Conservation (phyloP, 495 filamentous ascomycete genomes). For the Xylaria nigripes region DNA sequence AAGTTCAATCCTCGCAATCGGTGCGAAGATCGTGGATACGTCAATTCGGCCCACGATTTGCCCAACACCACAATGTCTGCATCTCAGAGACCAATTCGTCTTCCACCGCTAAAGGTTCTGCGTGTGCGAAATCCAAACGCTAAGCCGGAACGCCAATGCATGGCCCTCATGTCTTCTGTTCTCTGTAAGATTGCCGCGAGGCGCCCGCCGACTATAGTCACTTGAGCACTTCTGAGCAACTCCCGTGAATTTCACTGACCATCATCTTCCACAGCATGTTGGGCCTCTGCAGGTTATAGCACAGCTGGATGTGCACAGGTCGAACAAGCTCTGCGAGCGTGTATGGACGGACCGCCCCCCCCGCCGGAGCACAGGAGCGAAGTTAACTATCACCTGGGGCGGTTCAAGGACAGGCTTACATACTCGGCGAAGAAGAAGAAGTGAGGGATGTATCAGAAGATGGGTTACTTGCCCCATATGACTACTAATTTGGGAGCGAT, state of each 20-base stretch:
- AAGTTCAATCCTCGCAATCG: neutral
- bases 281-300: slow-evolving; percentile 79
- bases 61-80: slow-evolving; percentile 18
- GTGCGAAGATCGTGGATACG: slow-evolving; percentile 2
- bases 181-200: slow-evolving; percentile 54
- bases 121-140: slow-evolving; percentile 77
- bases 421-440: slow-evolving; percentile 63
- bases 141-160: slow-evolving; percentile 67
- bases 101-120: slow-evolving; percentile 78
- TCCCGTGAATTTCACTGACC: neutral
- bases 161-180: slow-evolving; percentile 80
- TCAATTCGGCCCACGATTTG: neutral
- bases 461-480: neutral
- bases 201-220: neutral
- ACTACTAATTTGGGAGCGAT: neutral
- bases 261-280: slow-evolving; percentile 60
- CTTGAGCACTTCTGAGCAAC: neutral
- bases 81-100: slow-evolving; percentile 54
- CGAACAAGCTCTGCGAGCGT: slow-evolving; percentile 74
- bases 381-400: slow-evolving; percentile 89
- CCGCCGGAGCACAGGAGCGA: slow-evolving; percentile 63
- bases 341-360: slow-evolving; percentile 81
- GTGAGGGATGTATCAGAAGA: slow-evolving; percentile 1
- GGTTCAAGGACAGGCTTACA: slow-evolving; percentile 76
- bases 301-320: slow-evolving; percentile 67